Conservation (phyloP, 805 yeast species). For the Schizosaccharomyces lindneri region DNA sequence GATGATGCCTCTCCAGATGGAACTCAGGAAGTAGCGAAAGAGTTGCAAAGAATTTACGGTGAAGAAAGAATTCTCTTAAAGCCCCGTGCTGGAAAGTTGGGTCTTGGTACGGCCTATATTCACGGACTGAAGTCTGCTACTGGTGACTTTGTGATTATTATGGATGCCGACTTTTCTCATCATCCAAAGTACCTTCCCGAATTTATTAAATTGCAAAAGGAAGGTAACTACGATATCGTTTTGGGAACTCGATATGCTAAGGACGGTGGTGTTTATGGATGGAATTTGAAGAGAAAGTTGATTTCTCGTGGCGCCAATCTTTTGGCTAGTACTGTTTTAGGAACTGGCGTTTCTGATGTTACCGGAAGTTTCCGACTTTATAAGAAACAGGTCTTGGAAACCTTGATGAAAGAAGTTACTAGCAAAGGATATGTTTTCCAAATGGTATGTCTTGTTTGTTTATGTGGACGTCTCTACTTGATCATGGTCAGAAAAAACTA, state of each 20-base stretch:
- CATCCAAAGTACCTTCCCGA: constrained; percentile 60
- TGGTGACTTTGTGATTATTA: constrained; percentile 52
- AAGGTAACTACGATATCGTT: constrained; percentile 18
- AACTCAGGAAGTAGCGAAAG: constrained; percentile 46
- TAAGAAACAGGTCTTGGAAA: constrained; percentile 41
- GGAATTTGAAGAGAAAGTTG: constrained; percentile 60
- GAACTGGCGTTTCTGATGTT: constrained; percentile 49
- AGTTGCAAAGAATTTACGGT: constrained; percentile 21
- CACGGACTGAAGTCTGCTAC: constrained; percentile 49
- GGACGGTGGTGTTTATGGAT: constrained; percentile 60
- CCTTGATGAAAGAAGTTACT: constrained; percentile 39
- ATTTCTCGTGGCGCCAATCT: constrained; percentile 63
- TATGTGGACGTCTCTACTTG: no score
- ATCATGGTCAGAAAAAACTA: background rate
- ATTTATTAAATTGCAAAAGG: constrained; percentile 37
- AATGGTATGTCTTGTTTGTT: constrained; percentile 18
- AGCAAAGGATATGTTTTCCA: constrained; percentile 67
- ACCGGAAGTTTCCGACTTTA: constrained; percentile 50
- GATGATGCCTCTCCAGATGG: constrained; percentile 69
- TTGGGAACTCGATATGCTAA: constrained; percentile 50
- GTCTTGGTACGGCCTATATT: constrained; percentile 59
- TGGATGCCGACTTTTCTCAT: constrained; percentile 71
- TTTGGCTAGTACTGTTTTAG: constrained; percentile 41
- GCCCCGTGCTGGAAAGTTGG: constrained; percentile 55
- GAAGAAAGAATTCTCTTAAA: constrained; percentile 22